Base-by-base conservation (phyloP, 305 asterid genomes). In the Fraxinus greggii region DNA sequence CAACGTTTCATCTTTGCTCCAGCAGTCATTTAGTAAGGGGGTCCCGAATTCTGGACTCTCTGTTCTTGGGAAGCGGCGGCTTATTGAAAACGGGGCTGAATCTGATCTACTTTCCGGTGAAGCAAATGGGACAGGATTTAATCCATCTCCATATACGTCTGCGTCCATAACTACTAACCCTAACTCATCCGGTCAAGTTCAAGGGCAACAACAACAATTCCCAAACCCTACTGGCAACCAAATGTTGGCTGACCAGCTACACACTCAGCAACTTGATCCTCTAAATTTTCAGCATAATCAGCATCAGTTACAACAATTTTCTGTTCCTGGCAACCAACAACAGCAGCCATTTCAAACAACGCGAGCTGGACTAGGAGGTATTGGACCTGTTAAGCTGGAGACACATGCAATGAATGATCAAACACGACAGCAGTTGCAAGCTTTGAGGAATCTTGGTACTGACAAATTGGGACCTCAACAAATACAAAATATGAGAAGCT, bases 391-490 rank as follows among this genome's bases (percentile, higher is more conserved):
- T 78, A 95, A 92, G 88, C 28, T 86, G 85, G 99, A 93, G 84
- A 89, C 89, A 10, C 99, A 95, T 81, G 85, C 51, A 70, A 69
- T 81, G 61, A 90, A 85, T 80, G 98, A 93, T 82, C 94, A 93
- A 89, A 69, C 89, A 10, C 82, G 89, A 2, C 97, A 84, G 82
- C 97, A 92, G 80, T 75, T 90, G 83, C 98, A 93, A 87, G 84
- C 85, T 76, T 45, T 91, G 76, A 83, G 91, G 81, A 90, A 79
- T 85, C 82, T 88, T 82, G 90, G 93, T 77, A 26, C 91, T 3
- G 95, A 92, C 13, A 95, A 95, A 67, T 21, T 90, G 90, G 99
- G 94, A 78, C 92, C 91, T 0, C 99, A 94, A 78, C 99, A 91
- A 65, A 54, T 93, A 65, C 94, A 90, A 72, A 86, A 80, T 86